phyloP scores from a whole-genome alignment of 2,329 filamentous ascomycete species.

The Tolypocladium endophyticum region DNA sequence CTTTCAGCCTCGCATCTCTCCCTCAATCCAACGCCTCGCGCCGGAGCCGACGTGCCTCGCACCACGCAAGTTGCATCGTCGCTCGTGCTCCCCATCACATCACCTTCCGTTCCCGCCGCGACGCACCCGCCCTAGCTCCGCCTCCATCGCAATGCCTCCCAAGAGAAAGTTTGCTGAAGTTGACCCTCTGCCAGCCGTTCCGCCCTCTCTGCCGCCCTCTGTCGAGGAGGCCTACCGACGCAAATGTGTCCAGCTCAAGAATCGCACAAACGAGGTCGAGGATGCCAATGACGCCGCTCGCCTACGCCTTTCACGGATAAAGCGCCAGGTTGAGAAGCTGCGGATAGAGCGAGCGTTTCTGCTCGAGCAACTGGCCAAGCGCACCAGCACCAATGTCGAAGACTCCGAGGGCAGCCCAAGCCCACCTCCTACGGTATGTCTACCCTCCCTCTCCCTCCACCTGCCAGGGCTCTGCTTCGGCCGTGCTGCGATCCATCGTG shows the following conservation, averaged over 20 bases:
- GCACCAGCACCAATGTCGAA: slow-evolving; percentile 64
- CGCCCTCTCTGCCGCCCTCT: slow-evolving; percentile 65
- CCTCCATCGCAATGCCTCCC: slow-evolving; percentile 18
- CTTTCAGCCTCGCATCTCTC: neutral
- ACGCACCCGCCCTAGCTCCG: neutral
- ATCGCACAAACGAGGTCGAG: slow-evolving; percentile 84
- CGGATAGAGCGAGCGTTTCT: slow-evolving; percentile 74
- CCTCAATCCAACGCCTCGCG: neutral
- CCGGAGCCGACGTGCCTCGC: neutral
- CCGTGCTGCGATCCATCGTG: slow-evolving; percentile 5
- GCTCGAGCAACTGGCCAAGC: slow-evolving; percentile 61
- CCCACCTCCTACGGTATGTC: slow-evolving; percentile 63
- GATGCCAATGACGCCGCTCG: slow-evolving; percentile 79
- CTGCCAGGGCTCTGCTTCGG: slow-evolving; percentile 7
- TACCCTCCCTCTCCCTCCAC: neutral
- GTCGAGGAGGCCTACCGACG: slow-evolving; percentile 93
- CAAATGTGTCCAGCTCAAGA: slow-evolving; percentile 92
- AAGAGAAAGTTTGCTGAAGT: slow-evolving; percentile 25
- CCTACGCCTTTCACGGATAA: slow-evolving; percentile 66
- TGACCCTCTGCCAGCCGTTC: slow-evolving; percentile 33
- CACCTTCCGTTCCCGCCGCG: neutral
- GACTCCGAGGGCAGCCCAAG: slow-evolving; percentile 72
- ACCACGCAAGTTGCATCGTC: neutral
- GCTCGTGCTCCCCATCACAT: neutral
- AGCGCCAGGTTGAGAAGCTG: slow-evolving; percentile 83